These are phyloP conservation scores for Noccaea bulbosa DNA, from an alignment of 345 rosid species.

Conservation along the genomic window DNA sequence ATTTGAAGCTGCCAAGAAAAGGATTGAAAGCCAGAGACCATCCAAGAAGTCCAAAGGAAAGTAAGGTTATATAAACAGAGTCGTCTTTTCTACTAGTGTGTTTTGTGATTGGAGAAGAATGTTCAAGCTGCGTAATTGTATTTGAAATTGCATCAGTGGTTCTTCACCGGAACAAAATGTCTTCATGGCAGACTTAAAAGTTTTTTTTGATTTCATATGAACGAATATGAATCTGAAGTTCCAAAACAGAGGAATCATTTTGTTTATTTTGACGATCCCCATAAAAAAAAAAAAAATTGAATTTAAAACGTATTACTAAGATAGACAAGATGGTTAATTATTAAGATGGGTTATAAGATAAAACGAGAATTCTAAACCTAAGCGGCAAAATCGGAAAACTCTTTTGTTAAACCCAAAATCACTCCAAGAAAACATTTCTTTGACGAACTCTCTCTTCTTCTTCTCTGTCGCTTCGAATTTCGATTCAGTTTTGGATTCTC, in stretches of 20 bases:
- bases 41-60: slow-evolving; percentile 55
- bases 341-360: not conserved
- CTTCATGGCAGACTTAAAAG: not conserved
- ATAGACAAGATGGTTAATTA: not conserved
- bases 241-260: too few species aligned
- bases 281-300: not conserved
- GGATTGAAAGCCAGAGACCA: slow-evolving; percentile 51
- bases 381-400: not conserved
- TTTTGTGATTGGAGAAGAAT: slow-evolving; percentile 3
- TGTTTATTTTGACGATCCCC: slow-evolving; percentile 1
- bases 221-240: not conserved
- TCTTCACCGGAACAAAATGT: slow-evolving; percentile 1
- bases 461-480: slow-evolving; percentile 7
- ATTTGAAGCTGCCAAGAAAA: slow-evolving; percentile 77
- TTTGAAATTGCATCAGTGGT: not conserved
- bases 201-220: not conserved
- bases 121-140: not conserved
- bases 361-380: not conserved
- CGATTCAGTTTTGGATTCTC: not conserved
- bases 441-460: slow-evolving; percentile 28
- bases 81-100: not conserved
- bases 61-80: slow-evolving; percentile 35
- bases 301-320: not conserved
- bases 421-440: slow-evolving; percentile 26
- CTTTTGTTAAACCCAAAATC: not conserved